Conservation (phyloP, 352 stramenopile species). For the Blastocystis sp. region DNA sequence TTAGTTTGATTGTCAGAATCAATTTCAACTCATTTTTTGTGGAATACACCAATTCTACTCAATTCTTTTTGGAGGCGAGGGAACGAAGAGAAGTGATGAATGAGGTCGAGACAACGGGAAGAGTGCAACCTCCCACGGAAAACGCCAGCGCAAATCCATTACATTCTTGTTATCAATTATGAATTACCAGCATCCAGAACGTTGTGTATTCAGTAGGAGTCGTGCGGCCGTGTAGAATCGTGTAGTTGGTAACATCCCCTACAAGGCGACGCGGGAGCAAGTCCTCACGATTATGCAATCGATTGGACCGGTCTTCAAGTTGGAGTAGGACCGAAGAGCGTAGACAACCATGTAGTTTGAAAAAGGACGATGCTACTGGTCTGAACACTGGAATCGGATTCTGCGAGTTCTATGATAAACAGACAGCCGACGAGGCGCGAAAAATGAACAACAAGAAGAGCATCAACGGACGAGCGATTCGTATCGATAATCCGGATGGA, state of each 20-base stretch:
- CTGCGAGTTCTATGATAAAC: slow-evolving; percentile 13
- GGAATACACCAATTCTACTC: too few relatives aligned
- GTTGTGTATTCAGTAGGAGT: slow-evolving; percentile 33
- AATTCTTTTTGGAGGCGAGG: too few relatives aligned
- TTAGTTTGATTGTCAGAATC: too few relatives aligned
- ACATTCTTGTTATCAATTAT: not conserved
- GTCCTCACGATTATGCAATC: slow-evolving; percentile 22
- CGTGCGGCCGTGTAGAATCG: not conserved
- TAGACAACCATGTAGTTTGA: not conserved
- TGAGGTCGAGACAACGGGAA: not conserved
- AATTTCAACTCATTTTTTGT: too few relatives aligned
- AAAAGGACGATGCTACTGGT: slow-evolving; percentile 6
- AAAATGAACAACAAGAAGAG: slow-evolving; percentile 49
- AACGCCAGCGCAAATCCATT: not conserved
- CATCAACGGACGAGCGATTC: slow-evolving; percentile 16
- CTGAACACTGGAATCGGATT: slow-evolving; percentile 15
- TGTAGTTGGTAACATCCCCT: slow-evolving; percentile 37
- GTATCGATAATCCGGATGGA: slow-evolving; percentile 46
- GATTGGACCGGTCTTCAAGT: not conserved
- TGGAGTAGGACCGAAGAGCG: not conserved
- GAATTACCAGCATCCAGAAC: slow-evolving; percentile 29
- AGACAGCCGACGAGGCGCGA: not conserved
- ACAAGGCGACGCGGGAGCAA: not conserved
- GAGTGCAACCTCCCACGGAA: not conserved
- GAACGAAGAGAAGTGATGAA: not conserved